Conservation (phyloP, 768 basidiomycete species). For the Psilocybe sp. region DNA sequence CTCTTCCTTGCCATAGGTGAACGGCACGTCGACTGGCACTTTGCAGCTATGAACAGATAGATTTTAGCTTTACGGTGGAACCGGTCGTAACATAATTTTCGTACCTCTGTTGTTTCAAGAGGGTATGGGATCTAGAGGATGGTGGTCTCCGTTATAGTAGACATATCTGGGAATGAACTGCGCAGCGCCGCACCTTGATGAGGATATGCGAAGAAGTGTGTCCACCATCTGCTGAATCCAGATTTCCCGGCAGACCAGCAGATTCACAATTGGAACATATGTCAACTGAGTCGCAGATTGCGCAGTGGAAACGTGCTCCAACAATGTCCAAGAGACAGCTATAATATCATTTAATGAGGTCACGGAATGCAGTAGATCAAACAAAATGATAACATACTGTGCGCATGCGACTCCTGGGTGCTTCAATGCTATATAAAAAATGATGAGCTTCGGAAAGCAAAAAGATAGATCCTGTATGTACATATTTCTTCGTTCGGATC, state of each 20-base stretch:
- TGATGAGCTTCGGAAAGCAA: not conserved
- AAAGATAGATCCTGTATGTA: constrained; percentile 29
- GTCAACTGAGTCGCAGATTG: constrained; percentile 80
- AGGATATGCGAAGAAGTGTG: constrained; percentile 87
- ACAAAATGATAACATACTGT: constrained; percentile 47
- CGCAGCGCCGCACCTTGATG: constrained; percentile 69
- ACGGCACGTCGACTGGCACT: constrained; percentile 73
- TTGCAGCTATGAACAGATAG: constrained; percentile 38
- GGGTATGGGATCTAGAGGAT: constrained; percentile 77
- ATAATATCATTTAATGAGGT: constrained; percentile 3
- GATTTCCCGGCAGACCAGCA: constrained; percentile 79
- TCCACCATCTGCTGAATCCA: constrained; percentile 73
- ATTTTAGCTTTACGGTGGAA: not conserved
- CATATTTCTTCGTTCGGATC: constrained; percentile 58
- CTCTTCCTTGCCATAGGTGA: constrained; percentile 72
- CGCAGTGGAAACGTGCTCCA: constrained; percentile 91
- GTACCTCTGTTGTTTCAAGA: constrained; percentile 65
- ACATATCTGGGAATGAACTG: not conserved
- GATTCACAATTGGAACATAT: constrained; percentile 88
- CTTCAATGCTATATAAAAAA: constrained; percentile 50
- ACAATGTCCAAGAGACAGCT: constrained; percentile 90
- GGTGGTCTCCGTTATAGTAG: too few relatives aligned
- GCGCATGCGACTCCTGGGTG: constrained; percentile 84
- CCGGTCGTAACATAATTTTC: constrained; percentile 3
- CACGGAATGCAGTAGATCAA: not conserved